Percentiles rank a stretch among this genome's conserved stretches.
These are phyloP conservation scores for Phytophthora quininea DNA, from an alignment of 352 stramenopile genomes.

Conservation along the genomic window DNA sequence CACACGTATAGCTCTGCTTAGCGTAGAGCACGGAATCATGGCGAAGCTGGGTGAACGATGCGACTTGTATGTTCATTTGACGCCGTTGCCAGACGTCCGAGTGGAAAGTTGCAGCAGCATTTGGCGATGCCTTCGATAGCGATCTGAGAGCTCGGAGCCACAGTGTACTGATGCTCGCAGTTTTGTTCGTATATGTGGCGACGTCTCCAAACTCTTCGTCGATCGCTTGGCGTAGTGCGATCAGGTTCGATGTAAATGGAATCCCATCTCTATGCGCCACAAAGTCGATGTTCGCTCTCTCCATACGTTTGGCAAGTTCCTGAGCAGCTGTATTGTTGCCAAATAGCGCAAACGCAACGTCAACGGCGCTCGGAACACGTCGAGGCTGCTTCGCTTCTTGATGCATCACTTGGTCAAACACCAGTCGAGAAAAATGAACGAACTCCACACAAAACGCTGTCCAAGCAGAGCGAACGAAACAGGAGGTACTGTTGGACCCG, in stretches of 20 bases:
- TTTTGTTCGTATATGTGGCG: not conserved
- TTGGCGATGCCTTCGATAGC: constrained; percentile 22
- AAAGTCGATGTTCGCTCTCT: not conserved
- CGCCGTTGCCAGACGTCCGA: constrained; percentile 17
- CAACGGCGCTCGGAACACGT: constrained; percentile 29
- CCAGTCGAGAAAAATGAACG: constrained; percentile 29
- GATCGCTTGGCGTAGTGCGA: constrained; percentile 25
- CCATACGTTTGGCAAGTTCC: not conserved
- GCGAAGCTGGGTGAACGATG: constrained; percentile 27
- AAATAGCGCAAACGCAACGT: constrained; percentile 29
- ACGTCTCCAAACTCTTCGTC: constrained; percentile 19
- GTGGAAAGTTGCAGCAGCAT: constrained; percentile 10
- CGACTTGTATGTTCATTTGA: constrained; percentile 32
- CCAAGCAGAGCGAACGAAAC: constrained; percentile 24
- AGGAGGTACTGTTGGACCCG: not conserved
- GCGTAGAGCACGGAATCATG: constrained; percentile 33
- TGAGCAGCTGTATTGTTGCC: constrained; percentile 24
- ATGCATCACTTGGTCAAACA: constrained; percentile 16
- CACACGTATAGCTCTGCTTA: constrained; percentile 26
- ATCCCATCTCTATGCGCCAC: constrained; percentile 16
- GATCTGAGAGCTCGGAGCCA: constrained; percentile 25
- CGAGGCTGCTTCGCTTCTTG: constrained; percentile 11
- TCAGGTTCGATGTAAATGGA: constrained; percentile 25
- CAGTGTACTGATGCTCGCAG: constrained; percentile 19
- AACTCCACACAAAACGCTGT: constrained; percentile 31